These are phyloP conservation scores for Tuber aestivum DNA, from an alignment of 495 filamentous ascomycete species.

Conservation along the genomic window DNA sequence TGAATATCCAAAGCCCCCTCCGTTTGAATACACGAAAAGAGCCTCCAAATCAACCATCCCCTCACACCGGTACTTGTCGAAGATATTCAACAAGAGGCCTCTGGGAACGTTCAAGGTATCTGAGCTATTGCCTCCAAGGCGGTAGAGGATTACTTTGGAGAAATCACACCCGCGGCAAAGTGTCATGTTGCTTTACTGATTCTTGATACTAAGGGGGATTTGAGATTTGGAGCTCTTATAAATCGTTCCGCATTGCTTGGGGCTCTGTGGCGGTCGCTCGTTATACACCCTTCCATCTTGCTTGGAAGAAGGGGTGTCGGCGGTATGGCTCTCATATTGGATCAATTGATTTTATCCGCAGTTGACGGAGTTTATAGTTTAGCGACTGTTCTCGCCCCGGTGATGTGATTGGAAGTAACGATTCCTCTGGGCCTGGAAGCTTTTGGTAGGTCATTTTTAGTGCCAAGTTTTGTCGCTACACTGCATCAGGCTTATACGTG, in stretches of 20 bases:
- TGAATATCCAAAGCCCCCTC: too few species aligned
- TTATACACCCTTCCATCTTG: slow-evolving; percentile 50
- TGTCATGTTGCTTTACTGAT: slow-evolving; percentile 49
- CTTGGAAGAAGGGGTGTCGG: slow-evolving; percentile 46
- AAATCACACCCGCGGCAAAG: slow-evolving; percentile 40
- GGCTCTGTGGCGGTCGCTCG: slow-evolving; percentile 49
- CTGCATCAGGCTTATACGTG: slow-evolving; percentile 12
- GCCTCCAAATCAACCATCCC: too few species aligned
- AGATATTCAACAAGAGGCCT: slow-evolving; percentile 36
- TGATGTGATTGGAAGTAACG: slow-evolving; percentile 1
- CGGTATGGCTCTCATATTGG: slow-evolving; percentile 17
- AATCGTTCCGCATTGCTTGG: slow-evolving; percentile 49
- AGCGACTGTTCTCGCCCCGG: slow-evolving; percentile 32
- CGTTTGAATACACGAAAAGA: too few species aligned
- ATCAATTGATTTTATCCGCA: not conserved
- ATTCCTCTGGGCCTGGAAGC: slow-evolving; percentile 22
- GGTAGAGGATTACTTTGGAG: slow-evolving; percentile 44
- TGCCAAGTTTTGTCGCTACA: not conserved
- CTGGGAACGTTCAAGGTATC: slow-evolving; percentile 41
- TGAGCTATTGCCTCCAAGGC: slow-evolving; percentile 46
- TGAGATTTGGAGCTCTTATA: slow-evolving; percentile 43
- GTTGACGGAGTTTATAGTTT: slow-evolving; percentile 15
- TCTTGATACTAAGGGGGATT: slow-evolving; percentile 46
- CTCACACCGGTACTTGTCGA: too few species aligned
- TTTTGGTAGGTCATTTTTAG: slow-evolving; percentile 32